Conservation (phyloP, 2,329 filamentous ascomycete genomes). For the Ascochyta clinopodiicola region DNA sequence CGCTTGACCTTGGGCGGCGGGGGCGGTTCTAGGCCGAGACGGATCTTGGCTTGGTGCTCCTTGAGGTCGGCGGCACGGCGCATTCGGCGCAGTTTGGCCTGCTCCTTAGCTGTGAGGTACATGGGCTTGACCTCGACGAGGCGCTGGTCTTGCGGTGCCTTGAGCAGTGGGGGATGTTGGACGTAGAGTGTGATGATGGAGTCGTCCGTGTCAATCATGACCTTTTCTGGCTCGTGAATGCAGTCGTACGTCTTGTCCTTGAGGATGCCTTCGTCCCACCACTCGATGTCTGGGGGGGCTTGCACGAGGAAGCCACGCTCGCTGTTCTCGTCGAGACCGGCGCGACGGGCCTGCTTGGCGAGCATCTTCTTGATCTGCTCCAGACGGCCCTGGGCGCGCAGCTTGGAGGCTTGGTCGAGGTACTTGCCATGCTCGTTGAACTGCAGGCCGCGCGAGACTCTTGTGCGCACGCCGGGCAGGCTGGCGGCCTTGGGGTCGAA, state of each 20-base stretch:
- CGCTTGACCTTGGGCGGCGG: constrained; percentile 97
- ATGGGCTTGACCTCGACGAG: constrained; percentile 82
- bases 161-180: constrained; percentile 89
- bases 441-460: constrained; percentile 76
- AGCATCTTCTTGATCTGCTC: constrained; percentile 96
- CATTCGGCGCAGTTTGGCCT: constrained; percentile 87
- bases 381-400: constrained; percentile 84
- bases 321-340: constrained; percentile 91
- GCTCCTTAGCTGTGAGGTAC: constrained; percentile 89
- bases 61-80: constrained; percentile 91
- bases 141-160: constrained; percentile 89
- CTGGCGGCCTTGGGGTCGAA: constrained; percentile 72
- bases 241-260: constrained; percentile 76
- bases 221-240: constrained; percentile 67
- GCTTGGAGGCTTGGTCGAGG: constrained; percentile 88
- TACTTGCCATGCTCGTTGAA: constrained; percentile 99
- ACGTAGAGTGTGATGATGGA: constrained; percentile 89
- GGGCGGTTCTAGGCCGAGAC: constrained; percentile 85
- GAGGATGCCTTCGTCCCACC: constrained; percentile 94
- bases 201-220: constrained; percentile 80
- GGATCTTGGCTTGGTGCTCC: constrained; percentile 94
- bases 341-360: constrained; percentile 83
- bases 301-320: constrained; percentile 91
- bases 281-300: constrained; percentile 85
- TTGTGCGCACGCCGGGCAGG: constrained; percentile 58